phyloP scores from a whole-genome alignment of 169 alveolate genomes.

The Babesia bovis region DNA sequence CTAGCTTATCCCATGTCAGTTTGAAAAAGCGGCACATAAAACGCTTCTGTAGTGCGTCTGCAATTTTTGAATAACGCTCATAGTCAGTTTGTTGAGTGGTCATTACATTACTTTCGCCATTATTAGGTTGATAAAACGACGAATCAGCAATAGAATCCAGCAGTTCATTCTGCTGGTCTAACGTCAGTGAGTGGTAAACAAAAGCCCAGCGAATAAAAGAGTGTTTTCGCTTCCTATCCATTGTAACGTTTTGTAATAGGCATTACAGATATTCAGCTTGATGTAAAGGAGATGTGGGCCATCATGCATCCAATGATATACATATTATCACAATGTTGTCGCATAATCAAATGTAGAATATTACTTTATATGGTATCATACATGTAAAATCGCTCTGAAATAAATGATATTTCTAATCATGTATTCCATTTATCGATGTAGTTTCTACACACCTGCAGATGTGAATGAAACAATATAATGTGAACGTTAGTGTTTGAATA shows the following conservation, averaged over 20 bases:
- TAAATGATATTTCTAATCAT: no score
- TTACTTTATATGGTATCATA: no score
- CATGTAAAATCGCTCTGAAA: no score
- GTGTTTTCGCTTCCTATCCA: background rate
- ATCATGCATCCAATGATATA: no score
- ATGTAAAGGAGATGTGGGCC: background rate
- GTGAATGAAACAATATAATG: no score
- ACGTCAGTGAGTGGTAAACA: constrained; percentile 49
- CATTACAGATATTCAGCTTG: no score
- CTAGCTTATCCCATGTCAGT: constrained; percentile 39
- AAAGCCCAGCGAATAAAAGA: constrained; percentile 36
- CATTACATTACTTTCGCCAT: background rate
- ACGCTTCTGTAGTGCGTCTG: constrained; percentile 17
- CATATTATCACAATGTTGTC: background rate
- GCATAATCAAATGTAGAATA: background rate
- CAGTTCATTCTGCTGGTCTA: constrained; percentile 48
- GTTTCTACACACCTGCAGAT: no score
- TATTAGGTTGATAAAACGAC: background rate
- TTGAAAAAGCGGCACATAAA: constrained; percentile 1
- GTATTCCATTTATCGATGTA: no score
- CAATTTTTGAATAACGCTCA: constrained; percentile 22
- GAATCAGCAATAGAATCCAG: background rate
- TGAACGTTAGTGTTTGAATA: no score
- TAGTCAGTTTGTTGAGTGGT: background rate
- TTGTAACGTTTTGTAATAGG: background rate